These are phyloP conservation scores for Mycocentrospora acerina DNA, from an alignment of 2,329 filamentous ascomycete species.

Conservation along the genomic window DNA sequence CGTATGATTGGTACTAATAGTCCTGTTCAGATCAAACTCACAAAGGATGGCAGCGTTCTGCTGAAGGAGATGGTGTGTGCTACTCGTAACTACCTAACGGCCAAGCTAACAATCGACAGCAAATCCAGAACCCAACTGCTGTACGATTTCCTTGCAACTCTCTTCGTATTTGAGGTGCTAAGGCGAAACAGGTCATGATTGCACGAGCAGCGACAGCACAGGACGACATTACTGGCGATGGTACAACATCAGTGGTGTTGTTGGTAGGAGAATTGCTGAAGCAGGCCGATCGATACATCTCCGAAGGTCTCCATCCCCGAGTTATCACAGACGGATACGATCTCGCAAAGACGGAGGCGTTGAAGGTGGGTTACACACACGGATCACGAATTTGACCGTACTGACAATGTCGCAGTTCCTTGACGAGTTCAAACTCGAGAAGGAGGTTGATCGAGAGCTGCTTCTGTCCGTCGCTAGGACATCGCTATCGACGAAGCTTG, in stretches of 20 bases:
- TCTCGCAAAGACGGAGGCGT: constrained; percentile 87
- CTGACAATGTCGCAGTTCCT: constrained; percentile 66
- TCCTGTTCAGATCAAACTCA: constrained; percentile 81
- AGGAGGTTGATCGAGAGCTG: constrained; percentile 89
- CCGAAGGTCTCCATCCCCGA: constrained; percentile 92
- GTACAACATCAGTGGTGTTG: constrained; percentile 93
- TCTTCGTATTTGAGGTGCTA: constrained; percentile 4
- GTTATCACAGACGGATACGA: constrained; percentile 98
- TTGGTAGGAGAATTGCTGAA: constrained; percentile 95
- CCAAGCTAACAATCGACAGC: constrained; percentile 45
- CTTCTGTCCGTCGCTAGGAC: constrained; percentile 91
- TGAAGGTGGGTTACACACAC: constrained; percentile 63
- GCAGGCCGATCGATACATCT: constrained; percentile 94
- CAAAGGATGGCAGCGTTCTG: constrained; percentile 94
- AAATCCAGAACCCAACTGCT: constrained; percentile 98
- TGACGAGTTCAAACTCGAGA: constrained; percentile 86
- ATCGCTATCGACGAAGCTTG: constrained; percentile 93
- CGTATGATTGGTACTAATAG: constrained; percentile 15
- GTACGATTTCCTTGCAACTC: constrained; percentile 51
- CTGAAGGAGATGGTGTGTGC: constrained; percentile 63
- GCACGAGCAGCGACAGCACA: constrained; percentile 88
- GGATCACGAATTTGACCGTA: not conserved
- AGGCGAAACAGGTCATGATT: constrained; percentile 60
- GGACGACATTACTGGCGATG: constrained; percentile 97
- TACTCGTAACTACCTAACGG: not conserved